Base-by-base conservation (phyloP, 148 eudicot species). In the Rhododendron vialii region DNA sequence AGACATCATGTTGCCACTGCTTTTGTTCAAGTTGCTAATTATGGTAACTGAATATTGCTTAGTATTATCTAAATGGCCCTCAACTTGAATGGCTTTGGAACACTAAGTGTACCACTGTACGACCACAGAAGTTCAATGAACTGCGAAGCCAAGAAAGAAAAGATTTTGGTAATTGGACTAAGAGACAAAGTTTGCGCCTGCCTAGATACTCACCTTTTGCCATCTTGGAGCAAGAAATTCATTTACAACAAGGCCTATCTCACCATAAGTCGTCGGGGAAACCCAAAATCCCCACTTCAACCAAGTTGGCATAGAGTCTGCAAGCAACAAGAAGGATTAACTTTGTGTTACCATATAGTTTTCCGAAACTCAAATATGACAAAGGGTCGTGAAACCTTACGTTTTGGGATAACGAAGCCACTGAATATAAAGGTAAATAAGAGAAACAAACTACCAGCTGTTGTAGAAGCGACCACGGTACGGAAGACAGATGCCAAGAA, bases 301-400 rank as follows among this genome's bases (percentile, higher is more conserved):
- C 98, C 98, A 96, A 80, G 50, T 74, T 41, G 98, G 98, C 94
- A 96, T 92, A 48, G 96, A 92, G 18, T 92, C 98, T 96, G 93
- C 89, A 91, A 84, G 55, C 82, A 84, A 82, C 24, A 84, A 81
- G 65, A 78, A 15, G 8, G 17, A 83, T 69, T 6, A 65, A 86
- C n/a, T 38, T 65, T 48, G 41, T 86, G 35, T 18, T 38, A 7
- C 11, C 77, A 38, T 5, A 45, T 48, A 10, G 28, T 14, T 43
- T 26, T 65, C 1, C 12, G 0, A 61, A 15, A 71, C 10, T 15
- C 0, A 28, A 17, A 28, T 6, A 74, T 24, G 18, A 13, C 59
- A 24, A 1, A 24, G n/a, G 81, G 35, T 47, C 55, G 11, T 38
- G 69, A 86, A 78, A 63, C 69, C 94, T 90, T 90, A 94, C 98